These are phyloP conservation scores for Fusarium subglutinans DNA, from an alignment of 2,329 filamentous ascomycete species.

Conservation along the genomic window DNA sequence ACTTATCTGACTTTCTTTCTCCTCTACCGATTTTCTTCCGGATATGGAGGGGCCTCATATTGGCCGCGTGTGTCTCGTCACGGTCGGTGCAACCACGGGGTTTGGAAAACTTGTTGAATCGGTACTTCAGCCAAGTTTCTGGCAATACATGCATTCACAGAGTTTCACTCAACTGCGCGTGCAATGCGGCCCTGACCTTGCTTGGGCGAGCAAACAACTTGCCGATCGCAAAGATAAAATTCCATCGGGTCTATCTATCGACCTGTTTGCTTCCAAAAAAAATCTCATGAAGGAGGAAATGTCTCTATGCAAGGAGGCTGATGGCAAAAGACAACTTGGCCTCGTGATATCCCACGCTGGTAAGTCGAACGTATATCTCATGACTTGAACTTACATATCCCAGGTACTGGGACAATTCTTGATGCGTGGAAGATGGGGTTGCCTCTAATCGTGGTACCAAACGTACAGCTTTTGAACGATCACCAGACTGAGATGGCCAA, in stretches of 20 bases:
- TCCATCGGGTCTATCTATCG: conserved; percentile 40
- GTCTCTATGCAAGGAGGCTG: conserved; percentile 58
- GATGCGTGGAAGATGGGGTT: conserved; percentile 79
- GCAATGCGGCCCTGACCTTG: conserved; percentile 80
- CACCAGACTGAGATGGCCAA: conserved; percentile 90
- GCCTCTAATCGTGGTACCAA: conserved; percentile 89
- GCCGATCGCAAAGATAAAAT: conserved; percentile 32
- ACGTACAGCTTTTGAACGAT: conserved; percentile 82
- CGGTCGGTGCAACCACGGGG: conserved; percentile 88
- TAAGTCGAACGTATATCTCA: conserved; percentile 48
- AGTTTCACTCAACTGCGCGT: conserved; percentile 78
- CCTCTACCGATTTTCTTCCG: conserved; percentile 2
- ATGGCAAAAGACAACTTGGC: conserved; percentile 65
- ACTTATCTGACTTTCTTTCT: background rate
- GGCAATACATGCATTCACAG: conserved; percentile 64
- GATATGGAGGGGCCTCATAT: background rate
- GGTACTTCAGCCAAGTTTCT: conserved; percentile 69
- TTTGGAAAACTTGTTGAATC: conserved; percentile 78
- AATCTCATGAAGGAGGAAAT: conserved; percentile 60
- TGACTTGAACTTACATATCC: conserved; percentile 9
- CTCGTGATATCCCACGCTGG: conserved; percentile 91
- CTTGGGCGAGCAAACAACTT: conserved; percentile 44
- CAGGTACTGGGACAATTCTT: conserved; percentile 90
- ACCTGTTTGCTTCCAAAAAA: conserved; percentile 46
- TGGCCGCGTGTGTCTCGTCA: conserved; percentile 75